Base-by-base conservation (phyloP, 1,139 yeast species). In the Zygosaccharomyces pseudobailii region DNA sequence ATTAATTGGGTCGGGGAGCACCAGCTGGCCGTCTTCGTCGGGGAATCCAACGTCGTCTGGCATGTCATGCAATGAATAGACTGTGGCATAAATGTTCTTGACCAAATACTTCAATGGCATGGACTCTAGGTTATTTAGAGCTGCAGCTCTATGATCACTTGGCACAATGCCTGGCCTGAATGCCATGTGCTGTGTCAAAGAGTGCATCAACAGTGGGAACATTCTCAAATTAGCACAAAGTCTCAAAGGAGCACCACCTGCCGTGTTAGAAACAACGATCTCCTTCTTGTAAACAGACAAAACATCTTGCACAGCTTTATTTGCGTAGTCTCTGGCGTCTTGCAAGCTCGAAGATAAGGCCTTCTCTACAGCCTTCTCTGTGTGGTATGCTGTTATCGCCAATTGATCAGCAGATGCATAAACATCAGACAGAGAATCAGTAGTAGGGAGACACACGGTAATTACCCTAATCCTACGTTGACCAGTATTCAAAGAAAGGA, bases 391-490 rank as follows among this genome's bases (percentile, higher is more conserved):
- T 13, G 94, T 75, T 53, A 92, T 80, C 17, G 98, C 96, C 65
- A 89, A 75, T 71, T 92, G 98, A 69, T 92, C 99, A 22, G 97
- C 97, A 40, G 95, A 84, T 4, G 97, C 98, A 69, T 82, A 94
- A 32, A 94, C 76, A 60, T 90, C 96, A 46, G 80, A 78, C 52
- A 92, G 70, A 57, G 83, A 84, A 47, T 80, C 72, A 2, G 95
- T 84, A 1, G 95, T 87, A 52, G 99, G 98, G 47, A 92, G 69
- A 6, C 95, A 92, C 63, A 88, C 71, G 43, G 95, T 94, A 71
- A 89, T 75, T 51, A 90, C 96, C 62, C 99, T 79, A 57, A 92
- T 88, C 69, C 97, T 82, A 70, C 98, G 82, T 71, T 92, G 96
- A 45, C 97, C 96, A 57, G 75, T 78, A 59, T 85, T 80, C 9